Percentiles rank a stretch among this genome's conserved stretches.
Conservation (phyloP, 2,329 filamentous ascomycete species). For the Ceratocystis lukuohia region DNA sequence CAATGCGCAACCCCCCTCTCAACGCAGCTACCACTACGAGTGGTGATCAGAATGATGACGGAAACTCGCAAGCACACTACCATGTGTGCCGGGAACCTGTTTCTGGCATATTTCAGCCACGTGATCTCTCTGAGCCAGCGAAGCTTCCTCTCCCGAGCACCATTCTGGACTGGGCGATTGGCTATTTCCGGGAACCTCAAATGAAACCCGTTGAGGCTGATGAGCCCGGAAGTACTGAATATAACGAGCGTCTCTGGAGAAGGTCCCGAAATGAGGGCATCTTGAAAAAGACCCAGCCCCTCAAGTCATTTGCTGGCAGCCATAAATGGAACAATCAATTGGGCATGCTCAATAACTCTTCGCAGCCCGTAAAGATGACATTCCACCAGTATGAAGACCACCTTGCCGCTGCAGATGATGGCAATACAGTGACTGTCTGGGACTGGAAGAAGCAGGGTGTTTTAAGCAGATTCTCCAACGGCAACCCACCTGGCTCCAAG, state of each 20-base stretch:
- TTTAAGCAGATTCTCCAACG: slow-evolving; percentile 80
- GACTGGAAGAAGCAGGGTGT: slow-evolving; percentile 73
- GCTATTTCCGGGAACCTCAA: slow-evolving; percentile 95
- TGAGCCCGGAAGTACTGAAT: slow-evolving; percentile 89
- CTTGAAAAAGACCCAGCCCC: slow-evolving; percentile 79
- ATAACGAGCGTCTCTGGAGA: slow-evolving; percentile 89
- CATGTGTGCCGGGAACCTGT: slow-evolving; percentile 62
- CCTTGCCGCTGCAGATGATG: slow-evolving; percentile 82
- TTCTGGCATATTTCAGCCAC: slow-evolving; percentile 59
- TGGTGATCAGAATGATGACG: slow-evolving; percentile 61
- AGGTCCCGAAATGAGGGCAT: slow-evolving; percentile 86
- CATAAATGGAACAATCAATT: slow-evolving; percentile 77
- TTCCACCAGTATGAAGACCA: slow-evolving; percentile 98
- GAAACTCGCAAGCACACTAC: slow-evolving; percentile 55
- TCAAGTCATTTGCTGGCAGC: slow-evolving; percentile 75
- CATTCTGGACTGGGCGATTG: slow-evolving; percentile 91
- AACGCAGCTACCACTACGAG: slow-evolving; percentile 32
- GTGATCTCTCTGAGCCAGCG: slow-evolving; percentile 45
- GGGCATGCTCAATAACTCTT: slow-evolving; percentile 75
- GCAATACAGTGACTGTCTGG: slow-evolving; percentile 83
- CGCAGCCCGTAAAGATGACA: slow-evolving; percentile 81
- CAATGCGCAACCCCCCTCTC: slow-evolving; percentile 15
- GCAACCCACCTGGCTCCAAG: slow-evolving; percentile 77
- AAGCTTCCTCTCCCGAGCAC: slow-evolving; percentile 64
- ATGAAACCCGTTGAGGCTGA: slow-evolving; percentile 96